Evolutionary conservation across 139 green algal species (phyloP).

Genomic region (Zygnema circumcarinatum): DNA sequence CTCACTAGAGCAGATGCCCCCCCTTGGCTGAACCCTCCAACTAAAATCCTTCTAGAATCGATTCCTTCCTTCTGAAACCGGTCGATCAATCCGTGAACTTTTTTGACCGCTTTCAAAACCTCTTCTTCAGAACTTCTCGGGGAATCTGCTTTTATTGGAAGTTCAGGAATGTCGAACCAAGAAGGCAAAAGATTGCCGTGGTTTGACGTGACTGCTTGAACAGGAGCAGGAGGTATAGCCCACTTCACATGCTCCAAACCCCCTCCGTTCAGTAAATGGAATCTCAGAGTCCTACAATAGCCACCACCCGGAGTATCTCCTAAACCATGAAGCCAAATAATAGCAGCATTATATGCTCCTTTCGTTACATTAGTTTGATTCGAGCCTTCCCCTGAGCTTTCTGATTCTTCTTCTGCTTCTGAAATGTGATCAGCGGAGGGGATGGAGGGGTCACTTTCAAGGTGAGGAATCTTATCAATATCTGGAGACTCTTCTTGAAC

Average conservation of each 20-base stretch:
- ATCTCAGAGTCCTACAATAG: neutral
- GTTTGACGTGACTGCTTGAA: neutral
- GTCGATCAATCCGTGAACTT: neutral
- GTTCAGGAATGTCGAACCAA: neutral
- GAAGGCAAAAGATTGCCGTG: neutral
- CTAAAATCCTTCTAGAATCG: neutral
- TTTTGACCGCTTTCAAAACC: neutral
- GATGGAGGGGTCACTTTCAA: too few species aligned
- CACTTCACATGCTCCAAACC: neutral
- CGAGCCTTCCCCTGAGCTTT: too few species aligned
- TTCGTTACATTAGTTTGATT: neutral
- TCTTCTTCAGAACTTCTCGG: neutral
- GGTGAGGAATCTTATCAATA: too few species aligned
- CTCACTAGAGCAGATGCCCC: neutral
- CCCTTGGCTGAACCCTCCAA: slow-evolving; percentile 8
- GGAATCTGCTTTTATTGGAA: slow-evolving; percentile 1
- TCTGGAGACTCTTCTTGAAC: too few species aligned
- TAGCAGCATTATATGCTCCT: too few species aligned
- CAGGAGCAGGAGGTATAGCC: neutral
- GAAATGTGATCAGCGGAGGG: too few species aligned
- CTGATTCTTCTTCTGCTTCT: too few species aligned
- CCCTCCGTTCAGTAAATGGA: neutral
- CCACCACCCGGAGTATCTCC: neutral
- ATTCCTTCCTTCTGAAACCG: neutral
- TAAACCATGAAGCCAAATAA: neutral